These are phyloP conservation scores for Cornus suecica DNA, from an alignment of 148 eudicot species.

Conservation along the genomic window DNA sequence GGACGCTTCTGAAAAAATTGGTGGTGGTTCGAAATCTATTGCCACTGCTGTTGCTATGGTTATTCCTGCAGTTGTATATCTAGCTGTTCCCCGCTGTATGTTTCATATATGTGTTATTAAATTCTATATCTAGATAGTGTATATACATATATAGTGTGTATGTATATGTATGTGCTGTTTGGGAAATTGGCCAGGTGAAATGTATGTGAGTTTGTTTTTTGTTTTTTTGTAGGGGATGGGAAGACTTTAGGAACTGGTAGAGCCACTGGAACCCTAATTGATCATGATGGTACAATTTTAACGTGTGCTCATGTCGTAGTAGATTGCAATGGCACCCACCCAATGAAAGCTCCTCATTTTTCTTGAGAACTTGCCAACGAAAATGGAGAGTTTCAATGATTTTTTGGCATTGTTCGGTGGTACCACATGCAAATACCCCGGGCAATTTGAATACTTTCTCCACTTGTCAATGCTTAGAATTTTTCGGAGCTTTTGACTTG, in stretches of 20 bases:
- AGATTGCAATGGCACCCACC: slow-evolving; percentile 46
- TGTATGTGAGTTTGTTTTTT: neutral
- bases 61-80: slow-evolving; percentile 72
- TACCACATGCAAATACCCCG: too few species aligned
- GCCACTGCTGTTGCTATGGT: slow-evolving; percentile 73
- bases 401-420: too few species aligned
- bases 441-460: too few species aligned
- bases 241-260: slow-evolving; percentile 53
- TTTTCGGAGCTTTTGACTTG: neutral
- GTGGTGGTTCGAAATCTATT: slow-evolving; percentile 42
- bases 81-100: slow-evolving; percentile 43
- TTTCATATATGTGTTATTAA: neutral
- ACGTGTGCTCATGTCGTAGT: slow-evolving; percentile 54
- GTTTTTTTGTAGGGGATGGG: slow-evolving; percentile 42
- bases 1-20: slow-evolving; percentile 23
- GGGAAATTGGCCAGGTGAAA: neutral
- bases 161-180: neutral
- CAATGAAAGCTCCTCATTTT: too few species aligned
- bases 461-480: neutral
- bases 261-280: slow-evolving; percentile 54
- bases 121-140: too few species aligned
- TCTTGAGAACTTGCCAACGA: neutral
- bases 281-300: slow-evolving; percentile 51
- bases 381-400: too few species aligned
- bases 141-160: too few species aligned